Percentiles rank a stretch among this genome's conserved stretches.
phyloP scores from a whole-genome alignment of 2,329 filamentous ascomycete species.

The Cladophialophora psammophila region DNA sequence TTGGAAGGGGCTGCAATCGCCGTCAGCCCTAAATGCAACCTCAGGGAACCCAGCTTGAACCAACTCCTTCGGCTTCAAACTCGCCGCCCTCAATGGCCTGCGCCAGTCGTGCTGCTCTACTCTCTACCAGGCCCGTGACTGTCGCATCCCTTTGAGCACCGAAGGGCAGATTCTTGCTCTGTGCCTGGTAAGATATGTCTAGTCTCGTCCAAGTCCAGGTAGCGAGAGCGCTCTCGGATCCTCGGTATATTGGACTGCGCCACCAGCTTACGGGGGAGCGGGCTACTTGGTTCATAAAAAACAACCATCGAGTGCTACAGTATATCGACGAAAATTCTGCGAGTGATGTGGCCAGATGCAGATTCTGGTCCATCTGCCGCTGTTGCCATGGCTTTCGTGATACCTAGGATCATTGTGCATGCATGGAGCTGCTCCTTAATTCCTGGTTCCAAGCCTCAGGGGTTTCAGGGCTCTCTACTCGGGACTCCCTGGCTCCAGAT shows the following conservation, averaged over 20 bases:
- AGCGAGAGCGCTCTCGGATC: too few species aligned
- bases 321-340: not conserved
- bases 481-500: not conserved
- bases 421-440: conserved; percentile 1
- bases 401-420: not conserved
- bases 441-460: not conserved
- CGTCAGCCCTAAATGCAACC: conserved; percentile 32
- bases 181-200: too few species aligned
- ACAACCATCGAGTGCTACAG: not conserved
- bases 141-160: too few species aligned
- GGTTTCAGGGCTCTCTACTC: not conserved
- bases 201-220: too few species aligned
- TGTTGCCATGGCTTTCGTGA: not conserved
- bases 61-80: not conserved
- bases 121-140: too few species aligned
- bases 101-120: not conserved
- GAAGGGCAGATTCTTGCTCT: too few species aligned
- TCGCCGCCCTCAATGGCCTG: not conserved
- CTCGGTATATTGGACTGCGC: too few species aligned
- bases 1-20: conserved; percentile 7
- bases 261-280: too few species aligned
- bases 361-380: not conserved
- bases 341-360: not conserved
- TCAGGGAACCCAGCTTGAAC: conserved; percentile 5
- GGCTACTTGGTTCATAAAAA: not conserved